Base-by-base conservation (phyloP, 2,329 filamentous ascomycete genomes). In the Plenodomus biglobosus region DNA sequence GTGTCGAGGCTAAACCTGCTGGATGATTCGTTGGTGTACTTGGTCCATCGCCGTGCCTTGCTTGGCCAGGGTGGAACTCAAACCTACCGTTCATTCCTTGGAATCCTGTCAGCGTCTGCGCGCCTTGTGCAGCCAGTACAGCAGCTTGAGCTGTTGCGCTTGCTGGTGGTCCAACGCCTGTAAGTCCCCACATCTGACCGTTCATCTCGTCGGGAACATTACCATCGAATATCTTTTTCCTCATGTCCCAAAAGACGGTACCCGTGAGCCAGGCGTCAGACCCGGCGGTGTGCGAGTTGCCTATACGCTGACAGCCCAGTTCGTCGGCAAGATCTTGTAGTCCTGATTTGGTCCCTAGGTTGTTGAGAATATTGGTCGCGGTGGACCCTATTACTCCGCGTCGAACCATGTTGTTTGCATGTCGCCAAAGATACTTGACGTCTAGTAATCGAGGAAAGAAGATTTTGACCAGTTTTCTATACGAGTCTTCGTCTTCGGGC, bases 401-500 rank as follows among this genome's bases (percentile, higher is more conserved):
- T 83, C 85, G 8, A 81, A 85, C 58, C 79, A 85, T 61, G 75
- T 76, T 66, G 84, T 86, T 67, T 75, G 90, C 91, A 64, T 91
- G 85, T 70, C 96, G 95, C 83, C 96, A 92, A 35, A 99, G 82
- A 71, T 94, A 95, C 76, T 99, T 99, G 60, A 99, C 94, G 69
- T 99, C 94, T 71, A 94, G 95, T 0, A 95, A 84, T 16, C 86
- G 87, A 0, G 94, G 94, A 71, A 99, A 99, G 78, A 92, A 97
- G 39, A 90, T 86, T 68, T 89, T 89, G 74, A 97, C 90, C 40
- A 92, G 83, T 64, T 86, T 83, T 68, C 95, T 88, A 71, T 97
- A 99, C 55, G 94, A 86, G 41, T 86, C 82, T 70, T 97, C 94
- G 59, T 95, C 90, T 60, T 91, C 88, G 0, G 94, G 94, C 7